Conservation (phyloP, 345 rosid species). For the Isatis tinctoria region DNA sequence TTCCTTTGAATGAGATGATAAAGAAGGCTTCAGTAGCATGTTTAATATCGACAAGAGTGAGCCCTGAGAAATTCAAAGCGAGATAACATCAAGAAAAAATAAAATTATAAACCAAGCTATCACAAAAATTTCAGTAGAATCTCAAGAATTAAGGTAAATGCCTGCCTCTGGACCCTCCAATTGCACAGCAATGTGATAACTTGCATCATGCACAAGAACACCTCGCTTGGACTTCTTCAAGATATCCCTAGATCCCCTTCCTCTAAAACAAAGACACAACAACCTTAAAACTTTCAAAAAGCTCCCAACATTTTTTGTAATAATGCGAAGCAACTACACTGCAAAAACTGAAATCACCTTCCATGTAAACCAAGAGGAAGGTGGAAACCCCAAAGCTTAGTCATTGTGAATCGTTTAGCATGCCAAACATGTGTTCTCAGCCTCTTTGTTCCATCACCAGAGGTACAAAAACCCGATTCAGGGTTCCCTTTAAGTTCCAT, state of each 20-base stretch:
- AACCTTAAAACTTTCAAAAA: background rate
- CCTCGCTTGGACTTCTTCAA: slow-evolving; percentile 65
- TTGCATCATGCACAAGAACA: slow-evolving; percentile 75
- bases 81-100: background rate
- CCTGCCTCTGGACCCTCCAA: slow-evolving; percentile 78
- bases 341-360: slow-evolving; percentile 37
- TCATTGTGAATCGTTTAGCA: slow-evolving; percentile 81
- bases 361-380: slow-evolving; percentile 91
- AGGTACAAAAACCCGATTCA: slow-evolving; percentile 50
- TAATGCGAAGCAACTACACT: background rate
- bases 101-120: background rate
- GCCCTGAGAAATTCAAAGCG: slow-evolving; percentile 38
- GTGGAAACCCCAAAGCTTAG: slow-evolving; percentile 78
- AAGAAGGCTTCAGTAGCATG: slow-evolving; percentile 59
- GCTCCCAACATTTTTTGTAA: background rate
- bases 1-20: slow-evolving; percentile 38
- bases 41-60: slow-evolving; percentile 51
- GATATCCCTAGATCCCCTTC: slow-evolving; percentile 85
- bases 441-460: slow-evolving; percentile 87
- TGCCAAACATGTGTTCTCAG: slow-evolving; percentile 94
- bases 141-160: slow-evolving; percentile 22
- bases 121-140: background rate
- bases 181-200: slow-evolving; percentile 58
- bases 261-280: slow-evolving; percentile 45
- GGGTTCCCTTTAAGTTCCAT: slow-evolving; percentile 59